Conservation (phyloP, 2,329 filamentous ascomycete species). For the Metarhizium anisopliae region DNA sequence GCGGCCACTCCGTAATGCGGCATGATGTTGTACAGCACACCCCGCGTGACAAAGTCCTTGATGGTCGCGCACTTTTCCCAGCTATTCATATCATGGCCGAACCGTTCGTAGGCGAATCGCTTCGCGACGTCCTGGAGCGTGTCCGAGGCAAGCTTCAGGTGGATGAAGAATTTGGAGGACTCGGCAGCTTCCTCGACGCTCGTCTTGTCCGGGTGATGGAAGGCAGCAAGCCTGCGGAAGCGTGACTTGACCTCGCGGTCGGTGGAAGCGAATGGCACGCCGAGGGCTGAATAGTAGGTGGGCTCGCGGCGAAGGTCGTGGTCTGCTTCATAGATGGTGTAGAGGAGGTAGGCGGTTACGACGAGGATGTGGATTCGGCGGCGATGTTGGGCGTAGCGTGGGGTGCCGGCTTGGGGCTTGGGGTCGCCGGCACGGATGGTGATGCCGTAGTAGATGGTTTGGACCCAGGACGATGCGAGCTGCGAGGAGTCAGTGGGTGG, state of each 20-base stretch:
- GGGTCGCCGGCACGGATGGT: constrained; percentile 85
- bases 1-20: constrained; percentile 54
- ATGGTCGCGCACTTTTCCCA: constrained; percentile 61
- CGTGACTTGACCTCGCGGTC: constrained; percentile 74
- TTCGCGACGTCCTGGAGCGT: constrained; percentile 67
- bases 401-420: constrained; percentile 61
- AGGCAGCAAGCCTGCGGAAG: constrained; percentile 67
- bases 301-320: constrained; percentile 62
- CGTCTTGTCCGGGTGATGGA: constrained; percentile 80
- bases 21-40: constrained; percentile 46
- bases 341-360: constrained; percentile 74
- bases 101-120: constrained; percentile 83
- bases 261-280: constrained; percentile 56
- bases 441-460: constrained; percentile 76
- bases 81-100: constrained; percentile 61
- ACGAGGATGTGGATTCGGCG: constrained; percentile 77
- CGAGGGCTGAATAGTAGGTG: constrained; percentile 73
- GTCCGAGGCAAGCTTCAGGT: constrained; percentile 76
- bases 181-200: constrained; percentile 24
- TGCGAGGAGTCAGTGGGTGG: constrained; percentile 23
- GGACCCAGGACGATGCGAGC: constrained; percentile 70
- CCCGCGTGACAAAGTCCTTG: constrained; percentile 63
- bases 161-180: constrained; percentile 55
- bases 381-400: constrained; percentile 63
- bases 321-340: constrained; percentile 90